Evolutionary conservation across 768 basidiomycete genomes (phyloP), one percentile per base, ranked within the genome.

Genomic region (Suillus decipiens): DNA sequence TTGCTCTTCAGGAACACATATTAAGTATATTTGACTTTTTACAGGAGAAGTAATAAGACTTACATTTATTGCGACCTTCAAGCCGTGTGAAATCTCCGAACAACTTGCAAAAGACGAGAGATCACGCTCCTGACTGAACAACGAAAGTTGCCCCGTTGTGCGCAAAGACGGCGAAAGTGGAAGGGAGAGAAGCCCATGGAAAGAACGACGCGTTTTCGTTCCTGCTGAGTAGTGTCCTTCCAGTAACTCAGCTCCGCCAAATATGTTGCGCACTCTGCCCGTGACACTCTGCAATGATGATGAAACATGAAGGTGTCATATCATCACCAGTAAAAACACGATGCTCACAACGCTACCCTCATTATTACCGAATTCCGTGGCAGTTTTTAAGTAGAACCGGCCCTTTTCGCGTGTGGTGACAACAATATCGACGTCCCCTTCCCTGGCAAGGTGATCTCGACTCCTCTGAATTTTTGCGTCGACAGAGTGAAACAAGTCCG

Each of bases 311-410:
- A 34, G 7, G 22, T 28, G 34, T 55, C 34, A 42, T 42, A 33
- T 42, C 10, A n/a, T 15, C 12, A n/a, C 24, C 17, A 19, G n/a
- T 31, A 31, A 55, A 61, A 60, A 61, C 53, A 36, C 28, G 0
- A 59, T 7, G 84, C 93, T 72, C 71, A 95, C 95, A n/a, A 94
- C 95, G 61, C 80, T 95, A 12, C 93, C 96, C 74, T 98, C 97
- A 57, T 89, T 90, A 64, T 96, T 95, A 4, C 97, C 96, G 7
- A 98, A 80, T 70, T 98, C 95, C 3, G 96, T 98, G 5, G 92
- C 84, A 3, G 89, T 92, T 66, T 90, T 92, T 8, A 96, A 69
- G 68, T 83, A 93, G 67, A 89, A 86, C 42, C 92, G 79, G 6
- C 92, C 86, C 61, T 84, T 85, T 74, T 98, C 96, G 45, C 83